Base-by-base conservation (phyloP, 805 yeast species). In the Helenozyma baotianmanensis region DNA sequence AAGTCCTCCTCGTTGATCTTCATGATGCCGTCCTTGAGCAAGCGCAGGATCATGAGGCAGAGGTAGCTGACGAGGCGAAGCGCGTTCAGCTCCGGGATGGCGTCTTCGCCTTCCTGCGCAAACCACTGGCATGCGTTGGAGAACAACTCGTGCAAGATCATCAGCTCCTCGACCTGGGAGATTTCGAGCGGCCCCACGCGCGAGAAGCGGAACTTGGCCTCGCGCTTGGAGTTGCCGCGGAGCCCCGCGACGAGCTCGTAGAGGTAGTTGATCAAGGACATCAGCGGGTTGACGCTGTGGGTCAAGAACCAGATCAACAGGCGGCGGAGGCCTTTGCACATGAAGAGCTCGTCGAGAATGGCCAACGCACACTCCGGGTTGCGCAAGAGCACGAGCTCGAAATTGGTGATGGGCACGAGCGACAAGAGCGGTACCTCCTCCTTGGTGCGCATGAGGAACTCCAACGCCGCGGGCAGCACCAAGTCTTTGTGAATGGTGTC, bases 61-160 rank as follows among this genome's bases (percentile, higher is more conserved):
- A 81, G 67, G 27, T 80, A 49, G 37, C 62, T 68, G 50, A 82
- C 68, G 24, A 61, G 63, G 39, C 63, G 60, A 43, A 72, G 50
- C 51, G 64, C 60, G 7, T 21, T 32, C 31, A 34, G 43, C 11
- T 36, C 40, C 9, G 42, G 45, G 9, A 34, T 32, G 2, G 33
- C 26, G 6, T 38, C 21, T 9, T 26, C 32, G 6, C 58, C 52
- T 11, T 60, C 54, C 23, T 54, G 60, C 1, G 64, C 50, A 19
- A 63, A 45, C 32, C 60, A 62, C n/a, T 44, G 42, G 15, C 50
- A 43, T 23, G 62, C 71, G 40, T 74, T 76, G n/a, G 76, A 65
- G 38, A 83, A 65, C 43, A 82, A 78, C 51, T 80, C 87, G 56
- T 81, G 88, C 23, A 83, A 53, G 10, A 83, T 49, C 86, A 81